Conservation (phyloP, 2,329 filamentous ascomycete species). For the Cladosporium sp. region DNA sequence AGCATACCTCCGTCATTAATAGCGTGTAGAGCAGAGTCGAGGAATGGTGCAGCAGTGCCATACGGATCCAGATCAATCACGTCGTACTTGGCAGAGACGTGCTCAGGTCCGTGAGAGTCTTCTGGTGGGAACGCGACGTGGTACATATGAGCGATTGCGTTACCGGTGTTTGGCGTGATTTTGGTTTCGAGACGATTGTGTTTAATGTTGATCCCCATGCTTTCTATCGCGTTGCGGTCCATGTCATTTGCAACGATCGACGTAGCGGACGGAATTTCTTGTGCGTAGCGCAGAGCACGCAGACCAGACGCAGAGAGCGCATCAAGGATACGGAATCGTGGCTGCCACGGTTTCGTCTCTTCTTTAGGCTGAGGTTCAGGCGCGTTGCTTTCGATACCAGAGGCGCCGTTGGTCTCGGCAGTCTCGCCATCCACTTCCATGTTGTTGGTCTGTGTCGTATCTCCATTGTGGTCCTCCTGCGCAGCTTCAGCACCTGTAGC, state of each 20-base stretch:
- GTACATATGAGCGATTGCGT: slow-evolving; percentile 93
- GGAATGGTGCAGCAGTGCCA: slow-evolving; percentile 85
- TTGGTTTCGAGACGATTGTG: slow-evolving; percentile 73
- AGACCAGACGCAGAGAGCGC: slow-evolving; percentile 91
- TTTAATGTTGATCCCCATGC: slow-evolving; percentile 78
- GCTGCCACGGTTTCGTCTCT: slow-evolving; percentile 23
- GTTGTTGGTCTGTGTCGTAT: neutral
- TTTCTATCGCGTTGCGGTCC: slow-evolving; percentile 47
- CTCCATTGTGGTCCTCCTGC: neutral
- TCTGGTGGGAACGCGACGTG: slow-evolving; percentile 36
- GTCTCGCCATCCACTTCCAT: neutral
- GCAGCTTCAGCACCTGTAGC: slow-evolving; percentile 4
- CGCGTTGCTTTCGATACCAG: slow-evolving; percentile 11
- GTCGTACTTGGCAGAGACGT: slow-evolving; percentile 61
- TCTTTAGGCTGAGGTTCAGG: slow-evolving; percentile 11
- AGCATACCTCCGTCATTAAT: slow-evolving; percentile 84
- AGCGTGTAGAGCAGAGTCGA: slow-evolving; percentile 85
- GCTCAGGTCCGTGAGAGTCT: slow-evolving; percentile 35
- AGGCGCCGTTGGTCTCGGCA: neutral
- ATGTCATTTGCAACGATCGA: slow-evolving; percentile 74
- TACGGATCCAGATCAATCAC: slow-evolving; percentile 97
- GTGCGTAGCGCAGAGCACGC: slow-evolving; percentile 83
- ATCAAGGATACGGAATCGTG: slow-evolving; percentile 79
- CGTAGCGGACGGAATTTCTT: slow-evolving; percentile 65
- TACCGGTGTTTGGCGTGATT: slow-evolving; percentile 70